phyloP scores from a whole-genome alignment of 495 filamentous ascomycete species.

The Penicillium ochrochloron region DNA sequence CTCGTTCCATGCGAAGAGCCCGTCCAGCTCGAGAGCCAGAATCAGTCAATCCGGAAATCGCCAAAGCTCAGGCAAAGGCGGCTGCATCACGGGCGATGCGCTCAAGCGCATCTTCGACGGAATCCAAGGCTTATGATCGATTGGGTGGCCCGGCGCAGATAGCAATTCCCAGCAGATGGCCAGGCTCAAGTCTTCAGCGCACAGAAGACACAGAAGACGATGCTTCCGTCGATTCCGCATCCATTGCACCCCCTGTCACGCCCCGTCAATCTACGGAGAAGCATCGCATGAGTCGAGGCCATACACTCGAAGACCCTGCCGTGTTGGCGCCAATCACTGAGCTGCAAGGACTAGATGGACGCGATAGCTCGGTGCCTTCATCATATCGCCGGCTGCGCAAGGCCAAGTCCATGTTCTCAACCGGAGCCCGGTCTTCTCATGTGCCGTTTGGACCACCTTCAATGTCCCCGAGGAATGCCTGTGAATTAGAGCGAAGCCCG shows the following conservation, averaged over 20 bases:
- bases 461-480: conserved; percentile 14
- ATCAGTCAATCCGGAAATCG: conserved; percentile 57
- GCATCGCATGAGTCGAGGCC: conserved; percentile 3
- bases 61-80: conserved; percentile 64
- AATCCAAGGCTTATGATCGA: conserved; percentile 39
- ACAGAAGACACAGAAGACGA: conserved; percentile 19
- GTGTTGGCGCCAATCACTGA: conserved; percentile 44
- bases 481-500: conserved; percentile 28
- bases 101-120: conserved; percentile 49
- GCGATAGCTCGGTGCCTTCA: conserved; percentile 67
- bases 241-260: conserved; percentile 14
- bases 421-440: conserved; percentile 48
- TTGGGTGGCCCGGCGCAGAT: conserved; percentile 42
- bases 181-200: conserved; percentile 20
- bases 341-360: conserved; percentile 56
- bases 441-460: conserved; percentile 29
- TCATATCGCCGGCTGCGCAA: conserved; percentile 77
- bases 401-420: conserved; percentile 72
- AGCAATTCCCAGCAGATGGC: conserved; percentile 43
- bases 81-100: conserved; percentile 72
- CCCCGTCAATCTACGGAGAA: conserved; percentile 14
- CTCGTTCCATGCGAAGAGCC: conserved; percentile 58
- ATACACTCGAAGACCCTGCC: conserved; percentile 23
- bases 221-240: neutral
- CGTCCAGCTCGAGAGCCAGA: conserved; percentile 37